phyloP scores from a whole-genome alignment of 192 early-diverging fungal genomes.

The Cladochytrium replicatum region DNA sequence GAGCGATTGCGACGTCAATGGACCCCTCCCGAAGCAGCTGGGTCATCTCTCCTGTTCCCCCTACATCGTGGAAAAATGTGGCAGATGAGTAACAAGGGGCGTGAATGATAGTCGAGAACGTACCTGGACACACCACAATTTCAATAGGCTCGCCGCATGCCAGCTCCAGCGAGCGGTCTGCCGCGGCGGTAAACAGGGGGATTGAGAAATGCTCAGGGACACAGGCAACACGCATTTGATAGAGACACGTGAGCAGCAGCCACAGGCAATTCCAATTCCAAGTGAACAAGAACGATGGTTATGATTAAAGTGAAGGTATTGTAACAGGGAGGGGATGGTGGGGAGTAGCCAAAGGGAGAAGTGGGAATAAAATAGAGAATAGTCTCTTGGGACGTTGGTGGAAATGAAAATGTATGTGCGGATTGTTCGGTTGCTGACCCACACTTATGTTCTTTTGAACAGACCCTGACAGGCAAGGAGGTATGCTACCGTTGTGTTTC shows the following conservation, averaged over 20 bases:
- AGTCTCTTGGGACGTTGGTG: too few relatives aligned
- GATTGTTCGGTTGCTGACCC: slow-evolving; percentile 3
- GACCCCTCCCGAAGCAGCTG: slow-evolving; percentile 57
- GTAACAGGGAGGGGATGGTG: too few relatives aligned
- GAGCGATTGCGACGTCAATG: slow-evolving; percentile 73
- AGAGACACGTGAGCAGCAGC: too few relatives aligned
- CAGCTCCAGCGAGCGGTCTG: slow-evolving; percentile 3
- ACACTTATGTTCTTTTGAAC: not conserved
- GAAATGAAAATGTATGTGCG: not conserved
- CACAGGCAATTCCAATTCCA: too few relatives aligned
- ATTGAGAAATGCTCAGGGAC: slow-evolving; percentile 44
- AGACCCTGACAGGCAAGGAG: slow-evolving; percentile 26
- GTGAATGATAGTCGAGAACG: too few relatives aligned
- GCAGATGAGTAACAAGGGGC: too few relatives aligned
- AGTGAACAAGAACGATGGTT: too few relatives aligned
- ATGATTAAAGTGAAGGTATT: too few relatives aligned
- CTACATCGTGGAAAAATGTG: too few relatives aligned
- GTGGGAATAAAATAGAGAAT: too few relatives aligned
- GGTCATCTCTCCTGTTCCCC: slow-evolving; percentile 49
- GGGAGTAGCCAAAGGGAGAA: too few relatives aligned
- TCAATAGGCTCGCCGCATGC: slow-evolving; percentile 13
- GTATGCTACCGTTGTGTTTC: too few relatives aligned
- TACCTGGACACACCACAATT: slow-evolving; percentile 28
- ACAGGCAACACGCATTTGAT: slow-evolving; percentile 32
- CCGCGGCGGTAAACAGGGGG: slow-evolving; percentile 25